A percentile compares a stretch with the other conserved stretches of the same genome.
Conservation (phyloP, 2,329 filamentous ascomycete genomes). For the Alternaria angustiovoidea region DNA sequence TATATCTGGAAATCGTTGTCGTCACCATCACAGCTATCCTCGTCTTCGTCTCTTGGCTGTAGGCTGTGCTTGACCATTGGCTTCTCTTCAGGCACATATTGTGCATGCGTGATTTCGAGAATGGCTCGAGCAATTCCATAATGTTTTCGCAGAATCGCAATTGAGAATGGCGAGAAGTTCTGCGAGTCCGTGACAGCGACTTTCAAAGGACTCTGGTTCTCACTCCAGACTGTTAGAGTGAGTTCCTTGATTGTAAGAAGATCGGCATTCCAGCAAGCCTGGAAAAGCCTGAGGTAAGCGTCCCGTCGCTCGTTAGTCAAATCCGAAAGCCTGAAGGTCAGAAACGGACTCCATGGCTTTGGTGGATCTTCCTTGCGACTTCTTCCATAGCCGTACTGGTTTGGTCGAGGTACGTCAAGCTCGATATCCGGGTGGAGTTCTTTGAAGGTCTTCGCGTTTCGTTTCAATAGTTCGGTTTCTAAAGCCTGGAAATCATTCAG, state of each 20-base stretch:
- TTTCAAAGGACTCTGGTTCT: conserved; percentile 63
- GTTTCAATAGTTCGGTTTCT: conserved; percentile 62
- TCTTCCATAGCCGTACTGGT: background rate
- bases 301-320: conserved; percentile 62
- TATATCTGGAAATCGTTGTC: conserved; percentile 48
- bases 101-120: conserved; percentile 73
- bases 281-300: conserved; percentile 73
- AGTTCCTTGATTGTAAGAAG: conserved; percentile 70
- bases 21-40: conserved; percentile 37
- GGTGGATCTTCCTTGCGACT: conserved; percentile 13
- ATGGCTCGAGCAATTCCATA: conserved; percentile 69
- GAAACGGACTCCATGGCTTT: conserved; percentile 21
- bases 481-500: conserved; percentile 64
- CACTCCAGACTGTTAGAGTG: conserved; percentile 67
- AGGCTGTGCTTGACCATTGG: conserved; percentile 58
- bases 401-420: background rate
- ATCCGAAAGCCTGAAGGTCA: conserved; percentile 58
- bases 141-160: conserved; percentile 74
- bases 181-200: conserved; percentile 66
- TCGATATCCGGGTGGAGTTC: conserved; percentile 65
- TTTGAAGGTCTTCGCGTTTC: conserved; percentile 71
- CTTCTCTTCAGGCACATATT: conserved; percentile 67
- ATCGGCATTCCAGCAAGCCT: conserved; percentile 78
- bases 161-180: conserved; percentile 68
- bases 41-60: conserved; percentile 48